Conservation (phyloP, 140 eudicot species). For the Senecio squalidus region DNA sequence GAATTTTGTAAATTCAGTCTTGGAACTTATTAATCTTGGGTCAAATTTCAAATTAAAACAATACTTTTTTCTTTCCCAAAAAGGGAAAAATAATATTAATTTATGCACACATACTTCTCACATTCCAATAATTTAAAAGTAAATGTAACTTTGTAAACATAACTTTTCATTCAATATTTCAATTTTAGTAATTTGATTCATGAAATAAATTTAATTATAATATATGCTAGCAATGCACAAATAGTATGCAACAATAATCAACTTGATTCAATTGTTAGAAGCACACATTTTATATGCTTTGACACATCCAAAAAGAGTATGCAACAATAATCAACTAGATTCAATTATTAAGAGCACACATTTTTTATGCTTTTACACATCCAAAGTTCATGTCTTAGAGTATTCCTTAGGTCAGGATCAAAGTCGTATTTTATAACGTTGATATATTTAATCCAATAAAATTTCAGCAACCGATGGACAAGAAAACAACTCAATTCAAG, state of each 20-base stretch:
- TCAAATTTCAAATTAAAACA: constrained; percentile 22
- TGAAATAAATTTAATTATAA: too few relatives aligned
- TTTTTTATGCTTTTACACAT: not conserved
- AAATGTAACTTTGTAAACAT: constrained; percentile 10
- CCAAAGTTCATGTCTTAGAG: not conserved
- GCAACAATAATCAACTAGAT: too few relatives aligned
- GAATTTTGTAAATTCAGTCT: constrained; percentile 8
- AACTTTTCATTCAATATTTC: constrained; percentile 10
- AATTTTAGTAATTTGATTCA: not conserved
- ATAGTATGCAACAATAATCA: not conserved
- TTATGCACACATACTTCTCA: constrained; percentile 14
- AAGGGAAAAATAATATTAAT: constrained; percentile 9
- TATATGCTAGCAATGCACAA: not conserved
- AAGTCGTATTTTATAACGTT: not conserved
- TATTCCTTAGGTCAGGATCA: not conserved
- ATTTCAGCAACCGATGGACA: too few relatives aligned
- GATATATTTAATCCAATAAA: too few relatives aligned
- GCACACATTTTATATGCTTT: not conserved
- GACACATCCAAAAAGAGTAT: too few relatives aligned
- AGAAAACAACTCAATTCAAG: too few relatives aligned
- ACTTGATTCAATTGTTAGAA: not conserved
- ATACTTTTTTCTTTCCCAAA: not conserved
- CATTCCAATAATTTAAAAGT: constrained; percentile 18
- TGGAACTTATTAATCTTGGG: constrained; percentile 19
- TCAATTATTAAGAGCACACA: not conserved